phyloP scores from a whole-genome alignment of 2,329 filamentous ascomycete species.

The Exophiala calicioides region DNA sequence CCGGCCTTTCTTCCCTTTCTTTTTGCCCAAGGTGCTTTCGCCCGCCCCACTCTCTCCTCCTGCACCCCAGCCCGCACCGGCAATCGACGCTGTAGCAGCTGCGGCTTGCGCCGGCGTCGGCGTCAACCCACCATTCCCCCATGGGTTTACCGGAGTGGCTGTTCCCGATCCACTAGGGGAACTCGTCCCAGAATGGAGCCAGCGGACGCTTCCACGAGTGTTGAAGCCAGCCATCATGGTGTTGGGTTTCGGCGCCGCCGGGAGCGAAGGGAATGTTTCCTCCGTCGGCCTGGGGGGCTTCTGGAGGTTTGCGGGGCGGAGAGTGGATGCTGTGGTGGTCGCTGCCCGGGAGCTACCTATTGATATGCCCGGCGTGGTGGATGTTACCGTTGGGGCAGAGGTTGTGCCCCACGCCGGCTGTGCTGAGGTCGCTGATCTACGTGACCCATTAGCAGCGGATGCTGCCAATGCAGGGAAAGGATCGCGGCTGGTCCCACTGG shows the following conservation, averaged over 20 bases:
- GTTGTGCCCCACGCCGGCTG: constrained; percentile 20
- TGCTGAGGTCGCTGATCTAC: constrained; percentile 24
- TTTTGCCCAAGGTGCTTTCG: constrained; percentile 27
- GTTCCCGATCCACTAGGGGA: constrained; percentile 35
- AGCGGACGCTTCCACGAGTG: constrained; percentile 49
- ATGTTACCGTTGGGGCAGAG: constrained; percentile 29
- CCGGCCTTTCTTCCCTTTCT: constrained; percentile 39
- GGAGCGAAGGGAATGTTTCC: constrained; percentile 80
- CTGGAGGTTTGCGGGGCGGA: constrained; percentile 15
- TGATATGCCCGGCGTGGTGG: constrained; percentile 28
- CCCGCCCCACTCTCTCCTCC: constrained; percentile 30
- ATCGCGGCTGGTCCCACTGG: constrained; percentile 40
- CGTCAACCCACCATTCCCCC: constrained; percentile 35
- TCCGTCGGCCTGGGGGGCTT: constrained; percentile 38
- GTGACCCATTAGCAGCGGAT: constrained; percentile 34
- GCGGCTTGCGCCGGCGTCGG: constrained; percentile 27
- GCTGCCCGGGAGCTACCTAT: constrained; percentile 19
- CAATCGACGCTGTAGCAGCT: constrained; percentile 14
- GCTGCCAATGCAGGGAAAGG: constrained; percentile 52
- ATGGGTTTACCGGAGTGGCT: constrained; percentile 38
- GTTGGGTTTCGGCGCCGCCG: constrained; percentile 70
- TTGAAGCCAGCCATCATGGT: constrained; percentile 49
- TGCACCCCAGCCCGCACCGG: constrained; percentile 20
- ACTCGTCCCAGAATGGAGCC: constrained; percentile 36
- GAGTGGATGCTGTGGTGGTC: constrained; percentile 16